A percentile compares a stretch with the other conserved stretches of the same genome.
Conservation (phyloP, 208 protist species). For the Trypanosoma brucei region DNA sequence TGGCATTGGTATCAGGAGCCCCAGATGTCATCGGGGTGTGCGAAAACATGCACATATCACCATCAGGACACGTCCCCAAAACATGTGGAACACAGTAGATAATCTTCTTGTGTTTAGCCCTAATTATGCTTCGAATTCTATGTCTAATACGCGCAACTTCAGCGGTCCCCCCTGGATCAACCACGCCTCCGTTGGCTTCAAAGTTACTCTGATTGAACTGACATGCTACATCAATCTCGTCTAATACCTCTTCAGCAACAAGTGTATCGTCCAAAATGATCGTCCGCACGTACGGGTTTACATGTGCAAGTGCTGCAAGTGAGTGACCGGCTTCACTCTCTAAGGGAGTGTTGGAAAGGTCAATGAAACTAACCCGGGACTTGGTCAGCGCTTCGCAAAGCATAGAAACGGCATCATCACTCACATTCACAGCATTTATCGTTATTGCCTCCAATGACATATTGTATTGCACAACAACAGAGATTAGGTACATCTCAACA, state of each 20-base stretch:
- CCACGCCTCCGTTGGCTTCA: conserved; percentile 47
- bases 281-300: conserved; percentile 82
- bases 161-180: conserved; percentile 45
- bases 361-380: conserved; percentile 78
- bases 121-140: conserved; percentile 62
- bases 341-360: conserved; percentile 78
- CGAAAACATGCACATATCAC: conserved; percentile 70
- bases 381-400: conserved; percentile 74
- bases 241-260: conserved; percentile 77
- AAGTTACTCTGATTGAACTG: conserved; percentile 89
- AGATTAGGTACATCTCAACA: conserved; percentile 70
- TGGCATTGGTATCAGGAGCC: conserved; percentile 26
- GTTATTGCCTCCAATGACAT: conserved; percentile 80
- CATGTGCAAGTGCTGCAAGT: conserved; percentile 73
- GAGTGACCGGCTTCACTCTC: conserved; percentile 79
- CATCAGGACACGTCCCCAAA: conserved; percentile 76
- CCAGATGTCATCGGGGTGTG: conserved; percentile 51
- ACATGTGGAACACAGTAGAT: conserved; percentile 74
- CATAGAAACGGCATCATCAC: conserved; percentile 71
- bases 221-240: conserved; percentile 88
- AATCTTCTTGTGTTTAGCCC: conserved; percentile 36
- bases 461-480: conserved; percentile 82
- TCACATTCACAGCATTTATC: conserved; percentile 76
- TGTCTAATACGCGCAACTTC: conserved; percentile 62
- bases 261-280: conserved; percentile 84